Evolutionary conservation across 257 asterid species (phyloP).

Genomic region (Lithospermum erythrorhizon): DNA sequence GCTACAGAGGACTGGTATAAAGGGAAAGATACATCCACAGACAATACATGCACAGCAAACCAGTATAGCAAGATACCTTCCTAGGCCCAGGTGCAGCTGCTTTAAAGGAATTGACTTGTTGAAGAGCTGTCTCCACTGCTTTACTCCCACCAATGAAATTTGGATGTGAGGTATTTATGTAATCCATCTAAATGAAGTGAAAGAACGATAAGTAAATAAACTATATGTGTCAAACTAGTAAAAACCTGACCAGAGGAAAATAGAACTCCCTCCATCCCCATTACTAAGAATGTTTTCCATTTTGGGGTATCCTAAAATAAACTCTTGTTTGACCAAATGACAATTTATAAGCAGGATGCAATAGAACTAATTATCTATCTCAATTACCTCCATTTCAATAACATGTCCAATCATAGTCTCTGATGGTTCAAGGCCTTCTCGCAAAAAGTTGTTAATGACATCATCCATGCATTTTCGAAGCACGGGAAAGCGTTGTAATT

Average conservation of each 20-base stretch:
- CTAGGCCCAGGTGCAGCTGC: slow-evolving; percentile 21
- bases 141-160: slow-evolving; percentile 57
- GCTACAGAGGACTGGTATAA: neutral
- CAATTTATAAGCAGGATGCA: no score
- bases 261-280: no score
- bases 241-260: neutral
- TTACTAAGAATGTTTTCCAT: no score
- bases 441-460: slow-evolving; percentile 60
- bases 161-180: slow-evolving; percentile 61
- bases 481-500: slow-evolving; percentile 76
- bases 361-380: no score
- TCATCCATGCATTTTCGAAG: slow-evolving; percentile 67
- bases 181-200: slow-evolving; percentile 35
- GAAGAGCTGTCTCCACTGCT: slow-evolving; percentile 49
- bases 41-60: neutral
- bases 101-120: slow-evolving; percentile 31
- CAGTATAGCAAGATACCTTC: neutral
- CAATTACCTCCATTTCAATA: slow-evolving; percentile 75
- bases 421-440: slow-evolving; percentile 77
- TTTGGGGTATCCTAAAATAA: no score
- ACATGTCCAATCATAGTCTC: slow-evolving; percentile 74
- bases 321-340: no score
- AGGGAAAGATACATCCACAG: neutral
- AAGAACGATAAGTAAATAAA: neutral
- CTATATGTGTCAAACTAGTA: neutral